A percentile compares a stretch with the other conserved stretches of the same genome.
Evolutionary conservation across 805 yeast genomes (phyloP).

Genomic region (Candida patagonica): DNA sequence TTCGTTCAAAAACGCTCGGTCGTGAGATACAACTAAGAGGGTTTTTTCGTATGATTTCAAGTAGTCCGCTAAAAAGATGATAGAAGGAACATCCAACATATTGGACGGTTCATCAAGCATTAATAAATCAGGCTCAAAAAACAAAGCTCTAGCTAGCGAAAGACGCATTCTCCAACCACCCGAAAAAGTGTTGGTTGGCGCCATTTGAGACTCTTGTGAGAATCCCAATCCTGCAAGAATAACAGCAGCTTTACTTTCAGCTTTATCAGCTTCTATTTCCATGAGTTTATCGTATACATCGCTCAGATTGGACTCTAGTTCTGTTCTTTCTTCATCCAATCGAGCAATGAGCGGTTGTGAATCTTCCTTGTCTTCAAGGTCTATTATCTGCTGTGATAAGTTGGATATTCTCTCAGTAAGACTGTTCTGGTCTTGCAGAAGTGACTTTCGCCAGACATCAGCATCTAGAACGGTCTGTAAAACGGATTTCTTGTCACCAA

Average conservation of each 20-base stretch:
- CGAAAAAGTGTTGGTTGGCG: slow-evolving; percentile 83
- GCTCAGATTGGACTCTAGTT: slow-evolving; percentile 66
- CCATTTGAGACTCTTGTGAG: slow-evolving; percentile 72
- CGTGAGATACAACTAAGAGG: slow-evolving; percentile 93
- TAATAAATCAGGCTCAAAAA: slow-evolving; percentile 91
- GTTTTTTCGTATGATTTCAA: slow-evolving; percentile 87
- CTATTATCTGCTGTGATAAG: slow-evolving; percentile 53
- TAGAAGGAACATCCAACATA: slow-evolving; percentile 99
- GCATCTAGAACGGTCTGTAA: slow-evolving; percentile 96
- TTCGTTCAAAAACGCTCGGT: slow-evolving; percentile 91
- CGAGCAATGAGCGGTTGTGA: slow-evolving; percentile 47
- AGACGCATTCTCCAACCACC: slow-evolving; percentile 99
- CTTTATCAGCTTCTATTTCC: slow-evolving; percentile 96
- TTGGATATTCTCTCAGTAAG: slow-evolving; percentile 61
- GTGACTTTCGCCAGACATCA: slow-evolving; percentile 96
- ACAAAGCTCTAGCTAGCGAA: slow-evolving; percentile 94
- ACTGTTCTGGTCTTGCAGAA: slow-evolving; percentile 59
- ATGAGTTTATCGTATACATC: slow-evolving; percentile 73
- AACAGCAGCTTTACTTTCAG: slow-evolving; percentile 94
- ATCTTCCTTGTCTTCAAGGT: slow-evolving; percentile 17
- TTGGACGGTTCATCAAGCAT: slow-evolving; percentile 97
- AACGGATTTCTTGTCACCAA: slow-evolving; percentile 88
- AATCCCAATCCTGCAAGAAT: slow-evolving; percentile 91
- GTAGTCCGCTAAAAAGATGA: slow-evolving; percentile 85
- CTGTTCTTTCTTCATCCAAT: slow-evolving; percentile 84